Base-by-base conservation (phyloP, 805 yeast genomes). In the Candida xyloterini region DNA sequence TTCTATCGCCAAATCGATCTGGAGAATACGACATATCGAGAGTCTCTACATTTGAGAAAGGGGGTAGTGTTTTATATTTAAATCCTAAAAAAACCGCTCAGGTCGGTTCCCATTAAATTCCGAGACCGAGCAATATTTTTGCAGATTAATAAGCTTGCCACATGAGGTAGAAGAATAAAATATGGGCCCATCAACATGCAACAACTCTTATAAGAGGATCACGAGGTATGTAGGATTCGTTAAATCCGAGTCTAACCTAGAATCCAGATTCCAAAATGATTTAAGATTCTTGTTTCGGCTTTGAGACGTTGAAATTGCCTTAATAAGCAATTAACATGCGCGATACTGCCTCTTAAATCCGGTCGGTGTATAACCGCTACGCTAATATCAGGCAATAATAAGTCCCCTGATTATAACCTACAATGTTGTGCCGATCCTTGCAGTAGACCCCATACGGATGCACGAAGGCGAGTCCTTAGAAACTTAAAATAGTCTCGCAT, bases 381-480 rank as follows among this genome's bases (percentile, higher is more conserved):
- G 6, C 20, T 4, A 18, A 21, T 21, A 21, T 21, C 23, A 21
- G 23, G 9, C 23, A 7, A 21, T 21, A 7, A 7, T 21, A 21
- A 7, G 9, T 21, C 23, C n/a, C 10, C 10, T 10, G 10, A 23
- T 10, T 23, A 11, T 4, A 10, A 25, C n/a, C 18, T 18, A 18
- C 20, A 6, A 66, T 74, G 79, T 74, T 50, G 63, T 56, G 75
- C 60, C 65, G 68, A 74, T 75, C 81, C 68, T 75, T 75, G 81
- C 81, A 74, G 67, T 74, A 60, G 52, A 57, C 74, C 79, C 70
- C 79, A 75, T 73, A 65, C 77, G 79, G 77, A 75, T 65, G 68
- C 80, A 74, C 80, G 78, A 75, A 75, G 79, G 81, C 65, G 65
- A 63, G 53, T 75, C 77, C 77, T 73, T 71, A 69, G 42, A 71